Evolutionary conservation across 257 asterid genomes (phyloP).

Genomic region (Petrea volubilis): DNA sequence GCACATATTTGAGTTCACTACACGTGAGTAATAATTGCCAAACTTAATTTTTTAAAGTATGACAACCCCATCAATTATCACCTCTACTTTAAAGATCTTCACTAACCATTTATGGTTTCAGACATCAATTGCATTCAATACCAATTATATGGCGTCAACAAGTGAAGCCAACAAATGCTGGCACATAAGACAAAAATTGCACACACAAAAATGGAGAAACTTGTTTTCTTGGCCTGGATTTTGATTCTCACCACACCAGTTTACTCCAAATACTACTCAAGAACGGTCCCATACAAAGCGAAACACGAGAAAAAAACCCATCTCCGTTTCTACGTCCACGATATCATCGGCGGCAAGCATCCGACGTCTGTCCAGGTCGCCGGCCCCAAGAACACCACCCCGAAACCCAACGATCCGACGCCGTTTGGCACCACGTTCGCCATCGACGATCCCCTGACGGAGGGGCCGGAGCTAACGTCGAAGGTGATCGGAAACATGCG

Average conservation of each 20-base stretch:
- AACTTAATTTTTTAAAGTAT: too few species aligned
- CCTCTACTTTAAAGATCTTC: too few species aligned
- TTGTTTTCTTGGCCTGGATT: slow-evolving; percentile 12
- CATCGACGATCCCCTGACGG: slow-evolving; percentile 41
- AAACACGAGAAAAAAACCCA: slow-evolving; percentile 25
- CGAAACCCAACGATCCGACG: slow-evolving; percentile 7
- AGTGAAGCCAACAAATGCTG: not conserved
- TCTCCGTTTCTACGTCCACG: slow-evolving; percentile 48
- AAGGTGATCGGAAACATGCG: slow-evolving; percentile 37
- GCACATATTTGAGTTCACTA: too few species aligned
- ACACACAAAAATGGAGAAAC: slow-evolving; percentile 24
- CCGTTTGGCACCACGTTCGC: slow-evolving; percentile 35
- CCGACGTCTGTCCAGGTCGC: slow-evolving; percentile 41
- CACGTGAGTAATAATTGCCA: too few species aligned
- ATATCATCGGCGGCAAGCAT: slow-evolving; percentile 36
- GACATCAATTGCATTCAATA: too few species aligned
- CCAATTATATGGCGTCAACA: too few species aligned
- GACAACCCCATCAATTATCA: too few species aligned
- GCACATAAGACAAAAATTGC: too few species aligned
- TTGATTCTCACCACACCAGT: slow-evolving; percentile 17
- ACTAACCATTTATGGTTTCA: too few species aligned
- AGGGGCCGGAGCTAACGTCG: slow-evolving; percentile 41
- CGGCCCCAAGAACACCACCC: slow-evolving; percentile 8
- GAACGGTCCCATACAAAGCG: slow-evolving; percentile 24
- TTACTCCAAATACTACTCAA: slow-evolving; percentile 29